Evolutionary conservation across 768 basidiomycete genomes (phyloP).

Genomic region (Imleria badia): DNA sequence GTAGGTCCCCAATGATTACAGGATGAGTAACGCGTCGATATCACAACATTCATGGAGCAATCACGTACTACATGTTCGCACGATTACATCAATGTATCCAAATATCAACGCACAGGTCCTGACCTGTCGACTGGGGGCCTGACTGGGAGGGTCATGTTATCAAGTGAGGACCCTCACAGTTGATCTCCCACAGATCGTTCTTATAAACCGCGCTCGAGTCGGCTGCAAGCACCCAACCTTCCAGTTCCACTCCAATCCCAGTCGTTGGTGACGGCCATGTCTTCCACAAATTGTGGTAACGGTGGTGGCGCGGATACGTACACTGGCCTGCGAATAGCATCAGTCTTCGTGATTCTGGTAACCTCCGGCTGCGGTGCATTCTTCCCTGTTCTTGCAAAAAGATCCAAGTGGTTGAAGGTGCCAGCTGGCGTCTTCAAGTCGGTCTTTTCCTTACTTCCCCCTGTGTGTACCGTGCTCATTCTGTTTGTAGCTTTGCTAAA

Average conservation of each 20-base stretch:
- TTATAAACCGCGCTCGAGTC: not conserved
- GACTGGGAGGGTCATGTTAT: slow-evolving; percentile 24
- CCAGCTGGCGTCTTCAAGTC: slow-evolving; percentile 60
- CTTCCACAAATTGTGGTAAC: slow-evolving; percentile 42
- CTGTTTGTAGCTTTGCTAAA: slow-evolving; percentile 65
- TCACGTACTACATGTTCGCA: no score
- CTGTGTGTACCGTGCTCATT: slow-evolving; percentile 1
- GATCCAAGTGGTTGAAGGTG: slow-evolving; percentile 45
- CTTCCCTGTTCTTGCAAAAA: slow-evolving; percentile 67
- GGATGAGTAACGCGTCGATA: not conserved
- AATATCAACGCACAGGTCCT: not conserved
- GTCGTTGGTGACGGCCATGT: slow-evolving; percentile 16
- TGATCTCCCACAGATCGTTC: slow-evolving; percentile 12
- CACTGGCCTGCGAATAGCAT: slow-evolving; percentile 60
- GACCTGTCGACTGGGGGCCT: not conserved
- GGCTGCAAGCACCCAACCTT: not conserved
- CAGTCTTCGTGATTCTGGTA: slow-evolving; percentile 71
- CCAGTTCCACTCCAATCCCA: not conserved
- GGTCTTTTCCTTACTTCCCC: slow-evolving; percentile 21
- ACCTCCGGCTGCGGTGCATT: slow-evolving; percentile 61
- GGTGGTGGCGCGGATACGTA: slow-evolving; percentile 52
- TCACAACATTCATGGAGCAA: not conserved
- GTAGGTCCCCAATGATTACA: not conserved
- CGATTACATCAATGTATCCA: no score
- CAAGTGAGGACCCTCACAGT: slow-evolving; percentile 28